Evolutionary conservation across 441 rosid genomes (phyloP), one percentile per base, ranked within the genome.

Genomic region (Gossypium aridum): DNA sequence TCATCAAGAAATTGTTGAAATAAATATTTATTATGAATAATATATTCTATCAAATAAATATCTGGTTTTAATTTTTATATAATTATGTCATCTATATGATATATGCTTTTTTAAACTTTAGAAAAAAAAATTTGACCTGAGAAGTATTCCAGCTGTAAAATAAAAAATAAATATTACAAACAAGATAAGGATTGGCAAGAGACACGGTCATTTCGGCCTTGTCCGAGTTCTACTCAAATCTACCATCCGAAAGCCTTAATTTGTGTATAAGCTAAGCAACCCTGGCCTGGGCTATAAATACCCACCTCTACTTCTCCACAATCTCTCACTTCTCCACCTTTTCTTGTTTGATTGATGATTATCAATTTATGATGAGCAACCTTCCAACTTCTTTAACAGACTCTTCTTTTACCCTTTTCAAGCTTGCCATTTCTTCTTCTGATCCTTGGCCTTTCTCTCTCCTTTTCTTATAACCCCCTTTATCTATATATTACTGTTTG

Each of bases 381-480:
- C 86, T 91, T 75, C 98, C 98, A 7, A 84, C 74, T 59, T 86
- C 97, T 65, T 82, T 92, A 25, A 87, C 89, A 72, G 97, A 88
- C 76, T 85, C 97, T 70, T 83, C 89, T 71, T 82, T 92, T 31
- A 85, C 92, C 76, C 84, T 91, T 63, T 92, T 92, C 80, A 83
- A 79, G 62, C 89, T 92, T 4, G 85, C 87, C 25, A 92, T 94
- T 47, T 92, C 98, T 63, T 69, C 97, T 53, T 86, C 97, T 19
- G 92, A 92, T 37, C 93, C 94, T 16, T 91, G 97, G 96, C 92
- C 96, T 56, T 91, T 94, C 71, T 84, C 91, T 80, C 23, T 69
- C 70, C 80, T 84, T 73, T 73, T 77, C 79, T 87, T 79, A 23
- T 84, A 78, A 56, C 80, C 37, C 37, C 7, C 37, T 31, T 5